Evolutionary conservation across 768 basidiomycete genomes (phyloP).

Genomic region (Mycena galericulata): DNA sequence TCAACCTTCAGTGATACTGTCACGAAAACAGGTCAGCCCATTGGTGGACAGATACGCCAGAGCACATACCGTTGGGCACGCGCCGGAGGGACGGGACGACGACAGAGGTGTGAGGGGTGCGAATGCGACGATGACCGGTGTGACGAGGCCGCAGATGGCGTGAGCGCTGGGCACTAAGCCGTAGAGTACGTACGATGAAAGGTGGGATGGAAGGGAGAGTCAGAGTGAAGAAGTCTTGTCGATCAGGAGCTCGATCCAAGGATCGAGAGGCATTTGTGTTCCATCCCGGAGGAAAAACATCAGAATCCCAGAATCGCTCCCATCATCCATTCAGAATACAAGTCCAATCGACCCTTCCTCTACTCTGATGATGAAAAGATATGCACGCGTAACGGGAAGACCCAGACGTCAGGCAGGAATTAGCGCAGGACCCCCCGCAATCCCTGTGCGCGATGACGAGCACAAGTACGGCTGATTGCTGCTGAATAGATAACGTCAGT

Average conservation of each 20-base stretch:
- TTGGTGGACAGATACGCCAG: too few relatives aligned
- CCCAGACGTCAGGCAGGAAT: conserved; percentile 64
- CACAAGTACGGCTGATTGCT: conserved; percentile 80
- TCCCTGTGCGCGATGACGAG: conserved; percentile 68
- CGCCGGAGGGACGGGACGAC: conserved; percentile 66
- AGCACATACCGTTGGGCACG: conserved; percentile 64
- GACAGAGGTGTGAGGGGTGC: conserved; percentile 58
- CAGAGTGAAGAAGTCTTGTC: too few relatives aligned
- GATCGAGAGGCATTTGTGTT: too few relatives aligned
- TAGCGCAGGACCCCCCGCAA: conserved; percentile 67
- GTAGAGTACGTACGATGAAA: neutral
- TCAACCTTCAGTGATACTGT: too few relatives aligned
- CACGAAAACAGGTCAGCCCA: too few relatives aligned
- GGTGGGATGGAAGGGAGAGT: neutral
- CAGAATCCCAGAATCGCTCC: too few relatives aligned
- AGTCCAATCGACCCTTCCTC: too few relatives aligned
- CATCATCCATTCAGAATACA: too few relatives aligned
- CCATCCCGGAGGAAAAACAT: too few relatives aligned
- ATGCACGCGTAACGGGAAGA: conserved; percentile 32
- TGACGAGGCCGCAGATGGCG: conserved; percentile 44
- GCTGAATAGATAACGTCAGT: neutral
- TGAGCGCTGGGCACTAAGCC: conserved; percentile 18
- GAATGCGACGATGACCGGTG: conserved; percentile 55
- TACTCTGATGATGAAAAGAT: too few relatives aligned
- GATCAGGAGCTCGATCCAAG: too few relatives aligned